Conservation (phyloP, 306 rosid species). For the Quercus agrifolia region DNA sequence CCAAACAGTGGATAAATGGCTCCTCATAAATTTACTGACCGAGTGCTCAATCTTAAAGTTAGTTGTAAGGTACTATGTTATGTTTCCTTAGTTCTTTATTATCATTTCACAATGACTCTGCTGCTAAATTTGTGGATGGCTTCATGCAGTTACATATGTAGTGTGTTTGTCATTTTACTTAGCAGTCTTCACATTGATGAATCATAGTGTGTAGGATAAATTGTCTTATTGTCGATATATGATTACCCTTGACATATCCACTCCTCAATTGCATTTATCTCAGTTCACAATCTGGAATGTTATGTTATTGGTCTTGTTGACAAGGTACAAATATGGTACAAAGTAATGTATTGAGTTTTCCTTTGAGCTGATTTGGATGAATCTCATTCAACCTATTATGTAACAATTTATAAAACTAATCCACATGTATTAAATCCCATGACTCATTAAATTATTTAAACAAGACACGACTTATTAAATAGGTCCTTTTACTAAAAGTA, state of each 20-base stretch:
- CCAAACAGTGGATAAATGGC: slow-evolving; percentile 48
- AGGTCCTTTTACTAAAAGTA: no score
- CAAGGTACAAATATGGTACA: neutral
- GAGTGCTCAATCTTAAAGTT: slow-evolving; percentile 1
- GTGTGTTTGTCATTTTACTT: neutral
- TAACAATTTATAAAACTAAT: no score
- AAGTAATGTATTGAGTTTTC: no score
- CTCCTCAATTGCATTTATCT: neutral
- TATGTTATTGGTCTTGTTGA: neutral
- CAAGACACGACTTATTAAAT: no score
- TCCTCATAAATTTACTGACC: slow-evolving; percentile 18
- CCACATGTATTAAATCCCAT: no score
- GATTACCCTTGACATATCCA: neutral
- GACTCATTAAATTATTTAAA: no score
- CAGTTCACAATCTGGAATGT: neutral
- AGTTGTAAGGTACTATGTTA: neutral
- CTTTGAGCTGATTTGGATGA: no score
- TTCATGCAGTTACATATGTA: neutral
- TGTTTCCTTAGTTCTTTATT: neutral
- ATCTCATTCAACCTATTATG: no score
- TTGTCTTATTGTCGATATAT: neutral
- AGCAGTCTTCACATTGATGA: neutral
- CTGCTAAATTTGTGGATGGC: neutral
- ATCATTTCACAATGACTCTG: neutral
- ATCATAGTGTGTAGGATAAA: neutral